Conservation (phyloP, 176 grass and related monocot species). For the Lolium perenne region DNA sequence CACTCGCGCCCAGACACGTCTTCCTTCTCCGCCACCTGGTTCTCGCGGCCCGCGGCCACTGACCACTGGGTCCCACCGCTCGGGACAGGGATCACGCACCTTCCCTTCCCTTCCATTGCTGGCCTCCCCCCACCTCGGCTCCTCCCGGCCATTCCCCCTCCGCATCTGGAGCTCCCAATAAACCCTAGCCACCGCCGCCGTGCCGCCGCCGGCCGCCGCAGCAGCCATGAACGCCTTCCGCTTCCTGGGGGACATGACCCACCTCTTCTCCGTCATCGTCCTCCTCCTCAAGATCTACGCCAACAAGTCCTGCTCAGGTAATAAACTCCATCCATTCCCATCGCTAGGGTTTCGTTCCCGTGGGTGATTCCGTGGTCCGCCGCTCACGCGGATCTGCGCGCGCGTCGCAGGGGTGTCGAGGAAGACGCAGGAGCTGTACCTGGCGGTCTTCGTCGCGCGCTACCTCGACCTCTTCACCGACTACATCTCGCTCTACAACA, state of each 20-base stretch:
- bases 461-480: constrained; percentile 93
- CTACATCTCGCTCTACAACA: constrained; percentile 91
- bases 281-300: constrained; percentile 99
- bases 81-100: background rate
- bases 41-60: background rate
- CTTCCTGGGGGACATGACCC: constrained; percentile 94
- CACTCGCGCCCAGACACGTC: background rate
- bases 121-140: background rate
- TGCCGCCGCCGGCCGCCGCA: constrained; percentile 5
- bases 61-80: background rate
- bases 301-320: constrained; percentile 96
- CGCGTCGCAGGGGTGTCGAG: constrained; percentile 75
- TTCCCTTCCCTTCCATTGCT: constrained; percentile 27
- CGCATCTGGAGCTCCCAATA: constrained; percentile 38
- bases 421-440: constrained; percentile 98
- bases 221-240: constrained; percentile 87
- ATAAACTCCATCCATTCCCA: background rate
- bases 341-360: background rate
- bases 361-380: too few relatives aligned
- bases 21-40: background rate
- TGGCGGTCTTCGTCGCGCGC: constrained; percentile 78
- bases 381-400: constrained; percentile 48
- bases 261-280: constrained; percentile 93
- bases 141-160: constrained; percentile 45
- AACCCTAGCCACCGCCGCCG: constrained; percentile 42